phyloP scores from a whole-genome alignment of 1,284 basidiomycete species.

The Irpex sp. region DNA sequence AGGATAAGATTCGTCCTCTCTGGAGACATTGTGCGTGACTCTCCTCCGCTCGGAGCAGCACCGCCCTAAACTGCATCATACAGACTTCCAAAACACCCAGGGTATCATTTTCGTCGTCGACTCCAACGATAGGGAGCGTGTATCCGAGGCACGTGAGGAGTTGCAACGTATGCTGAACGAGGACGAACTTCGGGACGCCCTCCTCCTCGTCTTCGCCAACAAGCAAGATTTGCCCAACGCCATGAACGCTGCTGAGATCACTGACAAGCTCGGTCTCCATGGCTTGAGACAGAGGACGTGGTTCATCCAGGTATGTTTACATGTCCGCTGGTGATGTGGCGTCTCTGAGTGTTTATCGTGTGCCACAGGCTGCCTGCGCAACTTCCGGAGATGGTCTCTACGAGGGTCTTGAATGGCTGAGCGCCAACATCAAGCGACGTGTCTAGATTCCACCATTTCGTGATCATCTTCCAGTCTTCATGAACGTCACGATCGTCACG shows the following conservation, averaged over 20 bases:
- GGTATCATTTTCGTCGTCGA: slow-evolving; percentile 99
- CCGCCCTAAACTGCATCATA: slow-evolving; percentile 2
- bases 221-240: slow-evolving; percentile 99
- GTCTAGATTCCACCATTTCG: slow-evolving; percentile 41
- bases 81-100: slow-evolving; percentile 99
- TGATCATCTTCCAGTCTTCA: slow-evolving; percentile 22
- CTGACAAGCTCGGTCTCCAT: slow-evolving; percentile 98
- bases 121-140: slow-evolving; percentile 99
- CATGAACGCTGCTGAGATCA: slow-evolving; percentile 99
- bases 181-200: slow-evolving; percentile 97
- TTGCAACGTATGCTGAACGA: slow-evolving; percentile 99
- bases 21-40: slow-evolving; percentile 94
- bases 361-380: slow-evolving; percentile 86
- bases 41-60: slow-evolving; percentile 16
- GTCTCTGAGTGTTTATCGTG: slow-evolving; percentile 9
- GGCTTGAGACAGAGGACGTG: slow-evolving; percentile 95
- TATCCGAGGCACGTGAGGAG: slow-evolving; percentile 98
- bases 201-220: slow-evolving; percentile 98
- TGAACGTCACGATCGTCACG: slow-evolving; percentile 35
- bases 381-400: slow-evolving; percentile 99
- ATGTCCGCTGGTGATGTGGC: background rate
- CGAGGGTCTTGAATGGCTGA: slow-evolving; percentile 97
- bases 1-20: slow-evolving; percentile 85
- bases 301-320: slow-evolving; percentile 89
- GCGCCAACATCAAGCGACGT: slow-evolving; percentile 84